These are phyloP conservation scores for Cyclostephanos tholiformis DNA, from an alignment of 108 stramenopile species.

Conservation along the genomic window DNA sequence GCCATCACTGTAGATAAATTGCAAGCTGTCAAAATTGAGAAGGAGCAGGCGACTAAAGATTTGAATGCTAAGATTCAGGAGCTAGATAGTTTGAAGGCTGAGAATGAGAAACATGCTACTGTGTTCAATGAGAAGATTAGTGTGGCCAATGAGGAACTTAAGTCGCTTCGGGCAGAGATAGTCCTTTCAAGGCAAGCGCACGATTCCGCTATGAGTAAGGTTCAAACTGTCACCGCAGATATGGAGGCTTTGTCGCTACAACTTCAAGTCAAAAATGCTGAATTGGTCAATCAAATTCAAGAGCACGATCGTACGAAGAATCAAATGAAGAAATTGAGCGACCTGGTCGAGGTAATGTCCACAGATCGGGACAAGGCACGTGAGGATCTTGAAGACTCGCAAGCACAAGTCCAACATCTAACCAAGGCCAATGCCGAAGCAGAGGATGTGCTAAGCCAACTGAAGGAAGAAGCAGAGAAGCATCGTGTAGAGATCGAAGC, in stretches of 20 bases:
- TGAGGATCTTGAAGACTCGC: background rate
- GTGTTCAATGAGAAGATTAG: background rate
- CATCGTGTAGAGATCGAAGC: background rate
- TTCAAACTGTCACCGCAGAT: background rate
- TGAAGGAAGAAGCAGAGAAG: conserved; percentile 7
- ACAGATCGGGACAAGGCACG: background rate
- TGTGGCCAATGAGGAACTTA: background rate
- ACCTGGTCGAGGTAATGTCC: conserved; percentile 4
- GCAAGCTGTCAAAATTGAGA: background rate
- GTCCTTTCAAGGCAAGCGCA: background rate
- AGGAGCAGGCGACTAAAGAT: background rate
- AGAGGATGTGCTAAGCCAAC: background rate
- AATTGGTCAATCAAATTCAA: background rate
- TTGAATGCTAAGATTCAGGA: background rate
- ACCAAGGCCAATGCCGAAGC: conserved; percentile 1
- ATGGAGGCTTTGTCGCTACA: conserved; percentile 10
- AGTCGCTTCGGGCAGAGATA: background rate
- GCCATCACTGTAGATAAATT: background rate
- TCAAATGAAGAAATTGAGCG: background rate
- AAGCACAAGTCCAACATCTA: background rate
- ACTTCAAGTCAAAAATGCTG: conserved; percentile 5
- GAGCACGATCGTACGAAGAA: conserved; percentile 12
- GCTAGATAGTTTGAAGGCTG: background rate
- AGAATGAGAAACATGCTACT: background rate
- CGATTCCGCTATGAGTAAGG: background rate